Conservation (phyloP, 2,329 filamentous ascomycete species). For the Sporothrix brunneoviolacea region DNA sequence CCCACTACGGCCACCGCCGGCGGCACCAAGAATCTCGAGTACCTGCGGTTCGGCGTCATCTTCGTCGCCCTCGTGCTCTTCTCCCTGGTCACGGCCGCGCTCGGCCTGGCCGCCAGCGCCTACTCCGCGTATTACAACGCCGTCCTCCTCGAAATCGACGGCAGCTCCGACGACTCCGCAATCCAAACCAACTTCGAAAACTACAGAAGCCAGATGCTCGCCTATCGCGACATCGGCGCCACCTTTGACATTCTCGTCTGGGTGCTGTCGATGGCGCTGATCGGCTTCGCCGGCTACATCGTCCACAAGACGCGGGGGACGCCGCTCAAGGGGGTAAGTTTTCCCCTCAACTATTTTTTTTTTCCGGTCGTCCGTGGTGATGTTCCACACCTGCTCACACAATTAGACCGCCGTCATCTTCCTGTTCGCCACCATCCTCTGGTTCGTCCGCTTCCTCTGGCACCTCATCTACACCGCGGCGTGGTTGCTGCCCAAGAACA, state of each 20-base stretch:
- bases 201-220: too few species aligned
- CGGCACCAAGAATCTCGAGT: constrained; percentile 7
- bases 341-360: not conserved
- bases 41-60: constrained; percentile 11
- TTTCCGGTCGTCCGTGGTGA: not conserved
- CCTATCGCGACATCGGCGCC: not conserved
- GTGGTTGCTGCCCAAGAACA: constrained; percentile 6
- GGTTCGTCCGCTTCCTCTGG: constrained; percentile 22
- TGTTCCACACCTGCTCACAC: not conserved
- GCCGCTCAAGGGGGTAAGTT: not conserved
- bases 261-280: not conserved
- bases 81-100: constrained; percentile 12
- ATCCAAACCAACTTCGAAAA: too few species aligned
- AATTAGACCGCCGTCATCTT: constrained; percentile 26
- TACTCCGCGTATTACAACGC: not conserved
- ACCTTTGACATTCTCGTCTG: not conserved
- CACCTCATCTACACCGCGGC: constrained; percentile 15
- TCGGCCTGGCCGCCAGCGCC: not conserved
- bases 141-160: too few species aligned
- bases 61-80: constrained; percentile 11
- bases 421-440: constrained; percentile 27
- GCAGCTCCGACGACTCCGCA: not conserved
- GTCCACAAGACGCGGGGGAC: not conserved
- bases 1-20: not conserved
- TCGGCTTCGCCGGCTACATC: not conserved